phyloP scores from a whole-genome alignment of 495 filamentous ascomycete species.

The Annulohypoxylon moriforme region DNA sequence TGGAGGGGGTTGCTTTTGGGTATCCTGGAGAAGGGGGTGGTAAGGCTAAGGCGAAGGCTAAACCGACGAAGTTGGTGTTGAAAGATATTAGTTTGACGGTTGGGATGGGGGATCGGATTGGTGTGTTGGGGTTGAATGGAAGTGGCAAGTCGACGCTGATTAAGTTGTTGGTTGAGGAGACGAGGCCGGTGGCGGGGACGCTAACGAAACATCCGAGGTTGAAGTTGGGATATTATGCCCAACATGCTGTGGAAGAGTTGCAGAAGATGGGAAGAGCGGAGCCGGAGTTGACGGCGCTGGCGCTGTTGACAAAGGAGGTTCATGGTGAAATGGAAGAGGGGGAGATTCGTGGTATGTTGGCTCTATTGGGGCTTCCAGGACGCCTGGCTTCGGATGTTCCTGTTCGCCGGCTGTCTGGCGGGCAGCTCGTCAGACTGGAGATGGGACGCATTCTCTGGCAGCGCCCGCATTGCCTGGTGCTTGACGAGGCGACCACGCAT shows the following conservation, averaged over 20 bases:
- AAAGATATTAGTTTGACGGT: constrained; percentile 72
- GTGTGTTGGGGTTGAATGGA: constrained; percentile 79
- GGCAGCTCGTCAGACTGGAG: constrained; percentile 81
- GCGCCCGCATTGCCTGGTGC: constrained; percentile 76
- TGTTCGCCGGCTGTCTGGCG: constrained; percentile 74
- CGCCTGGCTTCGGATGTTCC: constrained; percentile 76
- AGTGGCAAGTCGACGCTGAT: constrained; percentile 79
- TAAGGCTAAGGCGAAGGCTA: too few relatives aligned
- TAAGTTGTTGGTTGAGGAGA: constrained; percentile 63
- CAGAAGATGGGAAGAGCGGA: constrained; percentile 58
- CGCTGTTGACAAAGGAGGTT: constrained; percentile 62
- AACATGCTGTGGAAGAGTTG: constrained; percentile 77
- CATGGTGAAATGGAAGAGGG: constrained; percentile 67
- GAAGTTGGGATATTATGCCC: constrained; percentile 78
- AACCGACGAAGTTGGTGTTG: constrained; percentile 51
- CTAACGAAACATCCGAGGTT: constrained; percentile 72
- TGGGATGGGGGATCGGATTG: constrained; percentile 75
- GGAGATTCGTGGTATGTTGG: constrained; percentile 69
- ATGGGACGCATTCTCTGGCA: constrained; percentile 74
- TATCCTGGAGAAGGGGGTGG: constrained; percentile 62
- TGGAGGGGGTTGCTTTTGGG: constrained; percentile 72
- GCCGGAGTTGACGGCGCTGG: constrained; percentile 69
- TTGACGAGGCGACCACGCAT: constrained; percentile 90
- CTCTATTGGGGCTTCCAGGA: constrained; percentile 73
- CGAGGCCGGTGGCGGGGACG: constrained; percentile 62